Evolutionary conservation across 495 filamentous ascomycete species (phyloP).

Genomic region (Emericellopsis terricola): DNA sequence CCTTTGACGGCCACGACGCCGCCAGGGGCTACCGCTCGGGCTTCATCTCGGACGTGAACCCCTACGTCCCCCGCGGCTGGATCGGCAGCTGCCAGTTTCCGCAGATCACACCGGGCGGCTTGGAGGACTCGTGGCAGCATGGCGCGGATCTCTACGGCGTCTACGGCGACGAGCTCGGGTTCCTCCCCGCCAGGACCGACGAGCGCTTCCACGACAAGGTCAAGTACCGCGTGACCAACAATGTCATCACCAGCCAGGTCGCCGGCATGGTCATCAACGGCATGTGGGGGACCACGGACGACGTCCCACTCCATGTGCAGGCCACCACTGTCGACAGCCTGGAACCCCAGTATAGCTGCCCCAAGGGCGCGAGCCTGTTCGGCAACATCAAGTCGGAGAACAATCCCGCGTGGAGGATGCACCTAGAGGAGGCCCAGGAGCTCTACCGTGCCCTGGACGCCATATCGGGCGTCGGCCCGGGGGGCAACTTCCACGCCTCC

Average conservation of each 20-base stretch:
- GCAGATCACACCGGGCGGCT: slow-evolving; percentile 44
- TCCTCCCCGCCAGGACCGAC: slow-evolving; percentile 27
- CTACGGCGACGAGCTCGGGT: slow-evolving; percentile 39
- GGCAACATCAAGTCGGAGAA: slow-evolving; percentile 26
- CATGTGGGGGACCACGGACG: slow-evolving; percentile 27
- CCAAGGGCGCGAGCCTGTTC: slow-evolving; percentile 24
- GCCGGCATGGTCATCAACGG: slow-evolving; percentile 44
- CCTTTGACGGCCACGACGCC: slow-evolving; percentile 19
- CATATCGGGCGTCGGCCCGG: slow-evolving; percentile 37
- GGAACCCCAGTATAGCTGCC: slow-evolving; percentile 43
- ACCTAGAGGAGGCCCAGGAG: slow-evolving; percentile 31
- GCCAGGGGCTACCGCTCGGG: slow-evolving; percentile 37
- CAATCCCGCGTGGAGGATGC: slow-evolving; percentile 31
- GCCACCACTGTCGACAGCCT: slow-evolving; percentile 39
- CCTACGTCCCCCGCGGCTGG: slow-evolving; percentile 37
- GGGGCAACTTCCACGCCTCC: slow-evolving; percentile 37
- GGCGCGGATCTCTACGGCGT: slow-evolving; percentile 44
- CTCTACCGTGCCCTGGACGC: slow-evolving; percentile 36
- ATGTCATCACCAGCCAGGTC: slow-evolving; percentile 54
- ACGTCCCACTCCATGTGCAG: slow-evolving; percentile 28
- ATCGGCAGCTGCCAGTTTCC: slow-evolving; percentile 51
- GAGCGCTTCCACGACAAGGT: slow-evolving; percentile 18
- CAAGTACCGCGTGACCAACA: slow-evolving; percentile 46
- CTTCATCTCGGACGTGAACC: slow-evolving; percentile 35
- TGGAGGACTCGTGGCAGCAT: slow-evolving; percentile 49